These are phyloP conservation scores for Umbilicaria muhlenbergii DNA, from an alignment of 495 filamentous ascomycete species.

Conservation along the genomic window DNA sequence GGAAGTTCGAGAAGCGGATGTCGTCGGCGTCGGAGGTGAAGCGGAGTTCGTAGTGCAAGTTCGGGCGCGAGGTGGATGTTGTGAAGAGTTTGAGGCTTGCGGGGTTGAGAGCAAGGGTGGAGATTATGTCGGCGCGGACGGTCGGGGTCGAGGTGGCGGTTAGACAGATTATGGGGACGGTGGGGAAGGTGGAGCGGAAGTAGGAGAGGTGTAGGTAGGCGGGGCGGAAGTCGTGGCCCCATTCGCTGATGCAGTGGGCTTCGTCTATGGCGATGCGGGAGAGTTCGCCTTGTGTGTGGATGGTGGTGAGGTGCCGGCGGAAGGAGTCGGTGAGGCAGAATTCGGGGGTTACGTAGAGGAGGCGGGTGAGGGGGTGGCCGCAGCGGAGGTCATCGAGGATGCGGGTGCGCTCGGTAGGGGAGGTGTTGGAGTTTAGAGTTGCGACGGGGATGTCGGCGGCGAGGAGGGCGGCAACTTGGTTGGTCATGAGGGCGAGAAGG, in stretches of 20 bases:
- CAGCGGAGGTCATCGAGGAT: constrained; percentile 71
- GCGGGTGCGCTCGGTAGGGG: constrained; percentile 40
- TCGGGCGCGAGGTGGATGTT: constrained; percentile 64
- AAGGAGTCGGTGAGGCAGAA: constrained; percentile 67
- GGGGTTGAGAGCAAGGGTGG: constrained; percentile 48
- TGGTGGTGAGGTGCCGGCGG: constrained; percentile 50
- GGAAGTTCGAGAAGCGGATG: constrained; percentile 51
- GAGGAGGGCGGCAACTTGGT: constrained; percentile 74
- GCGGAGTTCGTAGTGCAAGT: constrained; percentile 86
- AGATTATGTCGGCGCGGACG: constrained; percentile 67
- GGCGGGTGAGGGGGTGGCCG: constrained; percentile 67
- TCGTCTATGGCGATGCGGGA: constrained; percentile 82
- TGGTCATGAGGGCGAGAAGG: constrained; percentile 83
- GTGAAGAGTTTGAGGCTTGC: constrained; percentile 52
- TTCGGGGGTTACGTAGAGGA: constrained; percentile 91
- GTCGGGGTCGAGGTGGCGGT: constrained; percentile 77
- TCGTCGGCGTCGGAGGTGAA: constrained; percentile 62
- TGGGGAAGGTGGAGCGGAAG: constrained; percentile 67
- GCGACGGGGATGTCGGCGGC: constrained; percentile 61
- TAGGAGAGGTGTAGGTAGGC: constrained; percentile 79
- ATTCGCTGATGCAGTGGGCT: constrained; percentile 94
- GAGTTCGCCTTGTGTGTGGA: constrained; percentile 72
- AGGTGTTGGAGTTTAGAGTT: constrained; percentile 73
- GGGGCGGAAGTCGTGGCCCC: constrained; percentile 95
- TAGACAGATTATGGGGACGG: constrained; percentile 76